These are phyloP conservation scores for Suillus decipiens DNA, from an alignment of 768 basidiomycete genomes.

Conservation along the genomic window DNA sequence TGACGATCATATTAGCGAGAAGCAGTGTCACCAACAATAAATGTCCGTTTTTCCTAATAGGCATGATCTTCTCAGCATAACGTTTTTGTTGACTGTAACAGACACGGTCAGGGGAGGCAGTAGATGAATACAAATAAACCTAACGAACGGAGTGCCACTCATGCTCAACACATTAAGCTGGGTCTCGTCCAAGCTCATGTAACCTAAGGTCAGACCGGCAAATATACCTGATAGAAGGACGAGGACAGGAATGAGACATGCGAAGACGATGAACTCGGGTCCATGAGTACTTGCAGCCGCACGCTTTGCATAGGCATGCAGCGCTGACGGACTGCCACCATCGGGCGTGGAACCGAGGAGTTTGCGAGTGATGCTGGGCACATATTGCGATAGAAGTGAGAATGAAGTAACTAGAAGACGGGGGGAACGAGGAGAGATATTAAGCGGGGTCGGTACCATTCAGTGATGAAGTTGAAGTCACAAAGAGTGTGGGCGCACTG, in stretches of 20 bases:
- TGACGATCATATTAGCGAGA: slow-evolving; percentile 90
- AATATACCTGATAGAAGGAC: slow-evolving; percentile 84
- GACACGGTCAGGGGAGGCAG: neutral
- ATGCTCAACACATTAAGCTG: slow-evolving; percentile 87
- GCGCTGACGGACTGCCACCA: slow-evolving; percentile 14
- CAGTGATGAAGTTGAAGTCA: slow-evolving; percentile 21
- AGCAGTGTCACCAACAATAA: slow-evolving; percentile 81
- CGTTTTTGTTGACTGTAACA: slow-evolving; percentile 67
- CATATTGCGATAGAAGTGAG: slow-evolving; percentile 48
- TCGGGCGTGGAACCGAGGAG: slow-evolving; percentile 9
- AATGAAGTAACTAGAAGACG: slow-evolving; percentile 47
- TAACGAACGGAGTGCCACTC: slow-evolving; percentile 76
- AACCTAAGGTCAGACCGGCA: slow-evolving; percentile 90
- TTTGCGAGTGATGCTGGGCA: slow-evolving; percentile 37
- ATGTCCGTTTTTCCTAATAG: slow-evolving; percentile 83
- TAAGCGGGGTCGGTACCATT: slow-evolving; percentile 40
- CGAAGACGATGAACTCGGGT: slow-evolving; percentile 41
- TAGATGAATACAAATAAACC: slow-evolving; percentile 10
- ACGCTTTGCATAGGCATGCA: slow-evolving; percentile 35
- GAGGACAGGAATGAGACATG: slow-evolving; percentile 76
- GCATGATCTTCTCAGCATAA: slow-evolving; percentile 84
- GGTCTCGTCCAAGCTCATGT: slow-evolving; percentile 92
- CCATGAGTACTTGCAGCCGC: slow-evolving; percentile 20
- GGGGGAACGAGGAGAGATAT: slow-evolving; percentile 37
- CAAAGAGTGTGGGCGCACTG: neutral